Conservation (phyloP, 345 rosid species). For the Adansonia digitata region DNA sequence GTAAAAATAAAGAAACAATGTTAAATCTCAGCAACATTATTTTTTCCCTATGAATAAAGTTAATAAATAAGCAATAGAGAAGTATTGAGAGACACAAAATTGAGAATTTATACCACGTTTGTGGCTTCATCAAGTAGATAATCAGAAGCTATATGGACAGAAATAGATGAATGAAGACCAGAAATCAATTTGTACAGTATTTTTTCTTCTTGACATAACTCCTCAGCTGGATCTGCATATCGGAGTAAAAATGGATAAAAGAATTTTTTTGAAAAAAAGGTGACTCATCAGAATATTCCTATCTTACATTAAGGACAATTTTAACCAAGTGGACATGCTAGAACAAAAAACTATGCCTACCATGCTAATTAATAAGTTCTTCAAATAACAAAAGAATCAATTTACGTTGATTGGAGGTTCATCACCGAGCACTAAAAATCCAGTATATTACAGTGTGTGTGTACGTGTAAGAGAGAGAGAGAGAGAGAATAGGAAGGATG, state of each 20-base stretch:
- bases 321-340: neutral
- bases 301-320: neutral
- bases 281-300: neutral
- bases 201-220: slow-evolving; percentile 76
- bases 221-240: slow-evolving; percentile 65
- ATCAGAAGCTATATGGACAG: slow-evolving; percentile 81
- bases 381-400: neutral
- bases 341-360: neutral
- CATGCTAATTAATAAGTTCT: neutral
- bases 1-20: neutral
- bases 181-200: slow-evolving; percentile 88
- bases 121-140: slow-evolving; percentile 81
- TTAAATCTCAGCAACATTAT: neutral
- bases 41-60: neutral
- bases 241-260: neutral
- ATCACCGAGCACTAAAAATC: neutral
- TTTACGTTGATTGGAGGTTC: neutral
- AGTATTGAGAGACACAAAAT: neutral
- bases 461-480: neutral
- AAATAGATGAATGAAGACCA: slow-evolving; percentile 92
- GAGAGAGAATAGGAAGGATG: neutral
- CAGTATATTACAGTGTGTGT: neutral
- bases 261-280: neutral
- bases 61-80: neutral
- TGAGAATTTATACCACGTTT: slow-evolving; percentile 47